Base-by-base conservation (phyloP, 441 rosid genomes). In the Euphorbia corollata region DNA sequence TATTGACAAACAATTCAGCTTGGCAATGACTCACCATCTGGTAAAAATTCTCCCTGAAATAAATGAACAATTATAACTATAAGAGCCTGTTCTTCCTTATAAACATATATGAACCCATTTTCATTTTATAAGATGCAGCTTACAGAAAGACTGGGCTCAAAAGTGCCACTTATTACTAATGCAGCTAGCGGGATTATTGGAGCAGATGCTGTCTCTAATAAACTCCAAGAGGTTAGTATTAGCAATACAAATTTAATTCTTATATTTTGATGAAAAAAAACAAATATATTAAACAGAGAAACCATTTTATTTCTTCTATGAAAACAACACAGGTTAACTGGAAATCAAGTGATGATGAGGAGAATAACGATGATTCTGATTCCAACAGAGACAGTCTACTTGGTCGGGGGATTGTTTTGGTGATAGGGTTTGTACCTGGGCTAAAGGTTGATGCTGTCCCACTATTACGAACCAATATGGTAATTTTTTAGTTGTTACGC, bases 381-480 rank as follows among this genome's bases (percentile, higher is more conserved):
- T 27, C 64, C 16, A 55, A 30, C 19, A 68, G 41, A 55, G 34
- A 8, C 4, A 24, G 19, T 56, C 50, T 47, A 2, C 16, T 65
- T 43, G 16, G 74, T 47, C 61, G 70, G n/a, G 87, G 87, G 38
- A 75, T 84, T 36, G 78, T 82, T 48, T 65, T 86, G 77, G 68
- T 81, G 34, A 79, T 84, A 67, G 86, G 90, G 61, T 83, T 64
- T 73, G 70, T 82, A 57, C 90, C 88, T 43, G 86, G 88, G 61
- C 76, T 85, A 20, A 83, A 80, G 60, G 74, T 79, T 62, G 77
- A 68, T 41, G 56, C 72, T 18, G 59, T 83, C 62, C 87, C 87
- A 0, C 70, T 83, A 8, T 20, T 79, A 30, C 66, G 76, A 60
- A 30, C 77, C 3, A 72, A 43, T 27, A 48, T 4, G 77, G 89